Percentiles rank a stretch among this genome's conserved stretches.
Evolutionary conservation across 345 rosid species (phyloP).

Genomic region (Melaleuca quinquenervia): DNA sequence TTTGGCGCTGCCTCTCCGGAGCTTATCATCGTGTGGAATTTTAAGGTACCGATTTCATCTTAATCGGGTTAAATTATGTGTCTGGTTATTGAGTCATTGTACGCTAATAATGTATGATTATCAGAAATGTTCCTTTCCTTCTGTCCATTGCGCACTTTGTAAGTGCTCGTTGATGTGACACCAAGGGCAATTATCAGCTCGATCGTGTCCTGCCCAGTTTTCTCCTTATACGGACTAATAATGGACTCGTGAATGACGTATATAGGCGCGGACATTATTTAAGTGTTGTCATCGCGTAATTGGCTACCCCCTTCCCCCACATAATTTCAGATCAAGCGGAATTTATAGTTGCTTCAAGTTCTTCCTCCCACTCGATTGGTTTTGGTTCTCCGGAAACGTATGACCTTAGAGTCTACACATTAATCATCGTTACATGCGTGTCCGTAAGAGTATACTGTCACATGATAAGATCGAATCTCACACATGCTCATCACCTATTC

Average conservation of each 20-base stretch:
- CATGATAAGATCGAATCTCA: not conserved
- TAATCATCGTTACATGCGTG: not conserved
- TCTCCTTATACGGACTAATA: not conserved
- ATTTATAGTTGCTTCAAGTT: not conserved
- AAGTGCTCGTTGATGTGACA: not conserved
- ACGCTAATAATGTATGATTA: not conserved
- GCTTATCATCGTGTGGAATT: not conserved
- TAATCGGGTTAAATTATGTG: too few species aligned
- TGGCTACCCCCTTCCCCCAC: not conserved
- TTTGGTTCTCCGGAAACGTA: not conserved
- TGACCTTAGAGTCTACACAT: not conserved
- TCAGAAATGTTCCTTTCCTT: not conserved
- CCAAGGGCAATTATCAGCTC: not conserved
- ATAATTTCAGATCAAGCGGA: not conserved
- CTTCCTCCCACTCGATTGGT: not conserved
- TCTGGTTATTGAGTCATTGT: too few species aligned
- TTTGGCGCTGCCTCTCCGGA: not conserved
- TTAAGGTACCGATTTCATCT: not conserved
- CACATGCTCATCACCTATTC: not conserved
- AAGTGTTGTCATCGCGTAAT: not conserved
- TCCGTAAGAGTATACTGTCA: not conserved
- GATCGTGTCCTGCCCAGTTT: not conserved
- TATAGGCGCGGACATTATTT: not conserved
- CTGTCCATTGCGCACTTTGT: not conserved
- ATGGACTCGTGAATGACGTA: not conserved